A percentile compares a stretch with the other conserved stretches of the same genome.
These are phyloP conservation scores for Gymnopilus junonius DNA, from an alignment of 768 basidiomycete genomes.

Conservation along the genomic window DNA sequence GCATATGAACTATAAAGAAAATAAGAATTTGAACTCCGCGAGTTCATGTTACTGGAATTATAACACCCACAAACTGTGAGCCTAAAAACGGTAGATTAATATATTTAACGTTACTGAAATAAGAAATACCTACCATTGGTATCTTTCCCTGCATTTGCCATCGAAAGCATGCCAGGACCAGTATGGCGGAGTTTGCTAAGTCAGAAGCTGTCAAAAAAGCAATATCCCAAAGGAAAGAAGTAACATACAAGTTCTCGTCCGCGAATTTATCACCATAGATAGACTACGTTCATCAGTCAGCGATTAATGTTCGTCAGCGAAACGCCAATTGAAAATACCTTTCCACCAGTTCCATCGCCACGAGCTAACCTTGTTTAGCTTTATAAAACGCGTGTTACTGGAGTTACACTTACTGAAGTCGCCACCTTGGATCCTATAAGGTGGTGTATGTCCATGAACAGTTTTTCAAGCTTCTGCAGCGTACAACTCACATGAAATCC, in stretches of 20 bases:
- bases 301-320: background rate
- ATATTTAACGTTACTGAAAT: background rate
- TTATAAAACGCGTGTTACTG: conserved; percentile 1
- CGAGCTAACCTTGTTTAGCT: conserved; percentile 49
- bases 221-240: background rate
- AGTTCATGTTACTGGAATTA: background rate
- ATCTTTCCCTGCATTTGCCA: conserved; percentile 94
- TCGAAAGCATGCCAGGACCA: conserved; percentile 83
- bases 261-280: conserved; percentile 91
- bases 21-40: background rate
- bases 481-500: conserved; percentile 75
- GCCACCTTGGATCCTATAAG: conserved; percentile 90
- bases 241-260: conserved; percentile 92
- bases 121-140: conserved; percentile 72
- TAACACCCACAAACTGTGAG: conserved; percentile 82
- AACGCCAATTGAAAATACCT: conserved; percentile 47
- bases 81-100: conserved; percentile 45
- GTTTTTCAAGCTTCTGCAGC: background rate
- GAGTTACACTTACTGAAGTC: conserved; percentile 80
- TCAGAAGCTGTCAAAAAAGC: conserved; percentile 9
- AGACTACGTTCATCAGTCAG: conserved; percentile 49
- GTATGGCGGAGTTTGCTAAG: conserved; percentile 94
- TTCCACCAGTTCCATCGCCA: conserved; percentile 91
- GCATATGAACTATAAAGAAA: conserved; percentile 79
- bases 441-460: background rate